Conservation (phyloP, 805 yeast species). For the Brettanomyces sp. region DNA sequence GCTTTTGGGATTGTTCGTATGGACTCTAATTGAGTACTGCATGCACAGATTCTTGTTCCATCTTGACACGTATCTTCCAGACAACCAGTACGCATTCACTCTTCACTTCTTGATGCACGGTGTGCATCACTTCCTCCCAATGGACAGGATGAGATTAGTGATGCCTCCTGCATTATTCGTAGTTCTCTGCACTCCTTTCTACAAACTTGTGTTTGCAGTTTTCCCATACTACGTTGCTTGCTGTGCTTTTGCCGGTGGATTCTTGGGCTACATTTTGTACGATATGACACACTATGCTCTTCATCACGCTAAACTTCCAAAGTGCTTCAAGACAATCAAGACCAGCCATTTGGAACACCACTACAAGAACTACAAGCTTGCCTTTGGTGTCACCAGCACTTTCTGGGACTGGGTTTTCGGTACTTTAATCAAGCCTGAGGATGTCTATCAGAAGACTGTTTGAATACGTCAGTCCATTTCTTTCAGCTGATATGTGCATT, state of each 20-base stretch:
- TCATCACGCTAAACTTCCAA: conserved; percentile 82
- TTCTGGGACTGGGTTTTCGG: conserved; percentile 93
- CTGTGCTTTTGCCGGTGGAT: conserved; percentile 92
- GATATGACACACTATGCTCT: conserved; percentile 91
- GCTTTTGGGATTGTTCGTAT: conserved; percentile 73
- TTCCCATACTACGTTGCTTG: conserved; percentile 82
- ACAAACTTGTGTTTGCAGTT: conserved; percentile 61
- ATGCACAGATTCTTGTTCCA: conserved; percentile 92
- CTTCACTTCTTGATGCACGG: conserved; percentile 91
- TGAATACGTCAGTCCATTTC: background rate
- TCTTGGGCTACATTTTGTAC: conserved; percentile 85
- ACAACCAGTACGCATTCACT: conserved; percentile 62
- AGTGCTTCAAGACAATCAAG: conserved; percentile 66
- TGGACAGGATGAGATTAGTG: conserved; percentile 89
- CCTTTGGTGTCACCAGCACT: conserved; percentile 90
- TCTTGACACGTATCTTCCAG: conserved; percentile 79
- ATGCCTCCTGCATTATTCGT: conserved; percentile 90
- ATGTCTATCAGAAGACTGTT: conserved; percentile 23
- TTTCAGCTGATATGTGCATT: too few species aligned
- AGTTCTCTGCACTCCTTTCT: conserved; percentile 69
- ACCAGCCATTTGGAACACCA: conserved; percentile 95
- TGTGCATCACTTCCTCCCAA: conserved; percentile 93
- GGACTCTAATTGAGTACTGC: conserved; percentile 87
- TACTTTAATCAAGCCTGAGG: conserved; percentile 53
- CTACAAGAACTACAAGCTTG: conserved; percentile 92